These are phyloP conservation scores for Fomitopsis serialis DNA, from an alignment of 768 basidiomycete genomes.

Conservation along the genomic window DNA sequence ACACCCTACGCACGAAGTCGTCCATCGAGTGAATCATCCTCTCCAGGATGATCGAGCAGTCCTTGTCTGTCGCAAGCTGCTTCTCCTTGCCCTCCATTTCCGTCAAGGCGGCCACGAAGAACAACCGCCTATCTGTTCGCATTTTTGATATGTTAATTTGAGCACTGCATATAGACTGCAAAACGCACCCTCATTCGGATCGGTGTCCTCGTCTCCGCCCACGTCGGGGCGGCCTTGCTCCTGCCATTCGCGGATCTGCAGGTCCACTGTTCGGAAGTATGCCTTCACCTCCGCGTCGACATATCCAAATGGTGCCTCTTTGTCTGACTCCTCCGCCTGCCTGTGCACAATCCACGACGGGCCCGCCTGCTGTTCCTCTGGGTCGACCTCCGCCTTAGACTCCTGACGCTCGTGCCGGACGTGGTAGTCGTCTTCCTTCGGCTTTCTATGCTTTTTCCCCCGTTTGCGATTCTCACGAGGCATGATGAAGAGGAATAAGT, in stretches of 20 bases:
- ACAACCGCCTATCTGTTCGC: slow-evolving; percentile 13
- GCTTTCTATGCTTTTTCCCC: slow-evolving; percentile 70
- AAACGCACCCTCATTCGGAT: slow-evolving; percentile 66
- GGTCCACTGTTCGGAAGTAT: slow-evolving; percentile 86
- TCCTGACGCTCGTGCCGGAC: slow-evolving; percentile 17
- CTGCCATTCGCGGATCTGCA: slow-evolving; percentile 86
- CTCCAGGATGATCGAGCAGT: slow-evolving; percentile 88
- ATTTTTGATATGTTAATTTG: not conserved
- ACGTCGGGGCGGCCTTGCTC: slow-evolving; percentile 40
- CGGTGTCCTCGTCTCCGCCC: slow-evolving; percentile 38
- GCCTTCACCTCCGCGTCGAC: slow-evolving; percentile 89
- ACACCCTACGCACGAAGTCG: slow-evolving; percentile 89
- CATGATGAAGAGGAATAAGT: slow-evolving; percentile 49
- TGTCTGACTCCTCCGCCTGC: slow-evolving; percentile 34
- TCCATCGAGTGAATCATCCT: slow-evolving; percentile 92
- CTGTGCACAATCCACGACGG: slow-evolving; percentile 70
- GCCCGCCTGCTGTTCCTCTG: slow-evolving; percentile 25
- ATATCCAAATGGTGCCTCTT: slow-evolving; percentile 83
- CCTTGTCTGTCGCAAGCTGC: slow-evolving; percentile 87
- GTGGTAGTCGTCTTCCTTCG: slow-evolving; percentile 23
- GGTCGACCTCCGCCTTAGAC: slow-evolving; percentile 10
- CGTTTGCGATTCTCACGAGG: slow-evolving; percentile 72
- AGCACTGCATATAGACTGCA: not conserved
- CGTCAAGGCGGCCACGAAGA: slow-evolving; percentile 51
- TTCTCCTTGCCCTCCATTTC: slow-evolving; percentile 89